Base-by-base conservation (phyloP, 768 basidiomycete species). In the Gymnopilus dilepis region DNA sequence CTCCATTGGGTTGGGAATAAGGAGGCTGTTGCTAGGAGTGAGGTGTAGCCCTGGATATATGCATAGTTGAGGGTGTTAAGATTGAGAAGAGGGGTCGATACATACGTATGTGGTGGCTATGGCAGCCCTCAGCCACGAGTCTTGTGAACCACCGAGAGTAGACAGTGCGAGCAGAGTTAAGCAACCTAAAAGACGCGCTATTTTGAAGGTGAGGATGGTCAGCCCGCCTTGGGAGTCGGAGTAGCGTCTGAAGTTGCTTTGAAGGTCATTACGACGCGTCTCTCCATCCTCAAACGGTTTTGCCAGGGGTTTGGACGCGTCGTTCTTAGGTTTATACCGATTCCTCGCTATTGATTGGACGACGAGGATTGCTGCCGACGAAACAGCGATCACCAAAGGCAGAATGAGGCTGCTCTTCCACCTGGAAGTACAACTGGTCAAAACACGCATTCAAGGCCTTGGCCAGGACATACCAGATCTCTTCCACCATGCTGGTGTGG, bases 81-180 rank as follows among this genome's bases (percentile, higher is more conserved):
- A 26, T 22, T n/a, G 22, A 15, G 24, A 33, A 43, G 11, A 33
- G 13, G 13, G 12, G 8, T 4, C 43, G 13, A 19, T 42, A 56
- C 64, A 37, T 52, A 66, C 65, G n/a, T 60, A 60, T 41, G 61
- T 58, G 5, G 60, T 19, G 19, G 28, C 34, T 21, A 60, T 58
- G 37, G 50, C 56, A 6, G 52, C 19, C 40, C 60, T 61, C 17
- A 58, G n/a, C n/a, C n/a, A n/a, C n/a, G 22, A 8, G 22, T 48
- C 53, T 21, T 48, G 31, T 43, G 42, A 22, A 26, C 15, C 34
- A 6, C 38, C 1, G 3, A 58, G 12, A 24, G 59, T 58, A 30
- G 60, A 65, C 4, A 59, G 52, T 9, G 28, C 38, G 42, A 59
- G 37, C 28, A 66, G 37, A 31, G 40, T 26, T 8, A 66, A 34